Evolutionary conservation across 2,329 filamentous ascomycete species (phyloP), one percentile per base, ranked within the genome.

Genomic region (Botrytis elliptica): DNA sequence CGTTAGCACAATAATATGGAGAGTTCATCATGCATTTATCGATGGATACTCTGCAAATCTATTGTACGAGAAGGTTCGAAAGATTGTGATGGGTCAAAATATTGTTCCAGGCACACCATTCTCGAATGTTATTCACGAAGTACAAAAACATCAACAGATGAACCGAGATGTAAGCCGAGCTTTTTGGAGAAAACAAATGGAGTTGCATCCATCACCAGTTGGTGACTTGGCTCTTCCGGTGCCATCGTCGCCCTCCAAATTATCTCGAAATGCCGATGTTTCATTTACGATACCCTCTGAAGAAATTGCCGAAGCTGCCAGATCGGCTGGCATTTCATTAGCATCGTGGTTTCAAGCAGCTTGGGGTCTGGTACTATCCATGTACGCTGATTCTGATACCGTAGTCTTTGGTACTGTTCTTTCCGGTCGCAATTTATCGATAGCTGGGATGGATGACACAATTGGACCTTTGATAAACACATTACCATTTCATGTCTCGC

Each of bases 331-430:
- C 64, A 73, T 73, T 36, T 64, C 70, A 38, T 62, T 60, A 29
- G 63, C 70, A 3, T 46, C 72, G 1, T 49, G 80, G 22, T 80
- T 80, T 46, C 76, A 81, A 64, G 81, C 81, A 4, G 83, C 82
- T 1, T 85, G 84, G 84, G 82, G 78, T 0, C 49, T 85, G 3
- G 71, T 77, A 9, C 69, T 84, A 2, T 77, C 78, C 0, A 69
- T 68, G 22, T 83, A 81, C 65, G 76, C 77, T 9, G 80, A 80
- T 64, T 80, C 81, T 0, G 76, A 82, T 46, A 71, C 75, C 25
- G 77, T 84, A 12, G 76, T 77, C 3, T 82, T 84, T 74, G 84
- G 83, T 2, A 74, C 76, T 12, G 80, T 82, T 2, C 68, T 85
- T 3, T 81, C 80, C 0, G 83, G 83, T 14, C 80, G 84, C 10